Evolutionary conservation across 179 eudicot genomes (phyloP), one percentile per base, ranked within the genome.

Genomic region (Spergularia azorica): DNA sequence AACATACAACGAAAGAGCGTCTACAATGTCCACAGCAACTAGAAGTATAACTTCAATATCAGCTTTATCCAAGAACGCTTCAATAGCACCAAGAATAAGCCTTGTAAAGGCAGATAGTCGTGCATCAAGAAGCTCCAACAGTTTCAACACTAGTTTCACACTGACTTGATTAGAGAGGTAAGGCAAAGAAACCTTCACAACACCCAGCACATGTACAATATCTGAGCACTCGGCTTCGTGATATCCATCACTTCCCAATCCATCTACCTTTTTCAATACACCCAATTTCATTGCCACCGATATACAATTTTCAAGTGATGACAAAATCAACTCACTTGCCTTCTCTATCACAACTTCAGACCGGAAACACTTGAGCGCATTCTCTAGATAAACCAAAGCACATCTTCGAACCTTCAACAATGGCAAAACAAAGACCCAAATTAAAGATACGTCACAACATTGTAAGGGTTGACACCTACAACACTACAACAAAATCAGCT

Each of bases 331-430:
- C 74, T 86, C 86, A 77, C 97, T 85, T 3, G 97, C 92, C 79
- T 83, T 86, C 67, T 89, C 87, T 69, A 18, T 79, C 41, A 87
- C 86, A 70, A 59, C 14, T 48, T 79, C 63, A 60, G 88, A 88
- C 70, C 85, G 75, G 32, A 91, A 82, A 61, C 82, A 84, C 80
- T 91, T 88, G 46, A 90, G 81, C 54, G 86, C 84, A 76, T 80
- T 86, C 87, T 90, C 84, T 56, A 91, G 72, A 75, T 92, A 91
- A 67, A 80, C 87, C 75, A 85, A 87, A 70, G 97, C 97, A 80
- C 94, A 91, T 86, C 85, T 95, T 75, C 97, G 86, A 48, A 95
- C 98, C 98, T 95, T 86, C 74, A 85, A 74, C 50, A 60, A 43
- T 14, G 68, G 9, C 78, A 64, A 78, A 74, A 63, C 51, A 55